Base-by-base conservation (phyloP, 2,329 filamentous ascomycete species). In the Fusarium coicis region DNA sequence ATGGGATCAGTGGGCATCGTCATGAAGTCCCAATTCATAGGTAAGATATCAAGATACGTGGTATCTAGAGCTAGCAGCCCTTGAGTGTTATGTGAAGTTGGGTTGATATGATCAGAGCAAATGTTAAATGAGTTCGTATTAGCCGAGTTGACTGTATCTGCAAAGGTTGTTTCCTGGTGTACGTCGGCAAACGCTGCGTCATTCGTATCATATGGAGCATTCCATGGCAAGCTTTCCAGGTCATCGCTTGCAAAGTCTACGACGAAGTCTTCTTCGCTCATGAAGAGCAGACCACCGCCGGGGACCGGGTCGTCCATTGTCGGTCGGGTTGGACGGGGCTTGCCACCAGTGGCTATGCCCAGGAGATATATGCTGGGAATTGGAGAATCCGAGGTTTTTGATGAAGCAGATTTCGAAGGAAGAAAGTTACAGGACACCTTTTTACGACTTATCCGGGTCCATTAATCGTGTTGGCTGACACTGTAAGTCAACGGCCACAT, bases 111-210 rank as follows among this genome's bases (percentile, higher is more conserved):
- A 16, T 42, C 8, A 26, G 30, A 19, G 16, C 16, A 36, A 14
- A 15, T 7, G 34, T 34, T 12, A 23, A 44, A 28, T 34, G 30
- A 18, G 50, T 15, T 18, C 7, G 42, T 21, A 26, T 47, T 23
- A 5, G 8, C 12, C 12, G 19, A 16, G 14, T 47, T 10, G 15
- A 21, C 10, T 34, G 16, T n/a, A 12, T 46, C 28, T 23, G 30
- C 2, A 23, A 42, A 8, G 0, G 18, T 32, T 7, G 16, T 37
- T 11, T 19, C 47, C 23, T 19, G 12, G 4, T 40, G 37, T 23
- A 66, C 57, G 56, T 71, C 63, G 42, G 68, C 68, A 72, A 34
- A 39, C 7, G 10, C 7, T 72, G 68, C 68, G 46, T 72, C 68
- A 68, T 71, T 39, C 68, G 49, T 43, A 63, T 14, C 3, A 30